Evolutionary conservation across 2,329 filamentous ascomycete species (phyloP), one percentile per base, ranked within the genome.

Genomic region (Beauveria asiatica): DNA sequence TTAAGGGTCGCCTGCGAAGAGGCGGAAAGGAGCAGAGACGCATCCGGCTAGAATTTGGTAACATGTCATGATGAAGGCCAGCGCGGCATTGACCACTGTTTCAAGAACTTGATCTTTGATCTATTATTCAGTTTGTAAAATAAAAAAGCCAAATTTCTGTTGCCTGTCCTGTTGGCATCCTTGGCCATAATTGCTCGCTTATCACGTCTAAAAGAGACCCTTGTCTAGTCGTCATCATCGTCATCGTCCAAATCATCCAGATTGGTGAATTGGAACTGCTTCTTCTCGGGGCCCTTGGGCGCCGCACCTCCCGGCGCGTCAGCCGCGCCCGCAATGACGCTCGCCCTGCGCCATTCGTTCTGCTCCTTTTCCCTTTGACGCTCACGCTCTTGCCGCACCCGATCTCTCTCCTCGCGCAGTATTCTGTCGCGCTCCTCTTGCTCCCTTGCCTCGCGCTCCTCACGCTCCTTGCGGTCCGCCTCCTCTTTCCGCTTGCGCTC

Each of bases 231-330:
- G 8, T 75, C 73, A 30, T 74, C 73, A 39, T 77, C 74, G 42
- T 80, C 77, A 37, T 81, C 78, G 49, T 81, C 79, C 57, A 82
- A 74, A 63, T 83, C 80, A 63, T 82, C 77, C 65, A 80, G 68
- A 58, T 76, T 80, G 58, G 80, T 77, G 60, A 83, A 83, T 66
- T 82, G 80, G 64, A 83, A 83, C 73, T 83, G 81, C 69, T 78
- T 80, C 70, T 76, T 77, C 66, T 75, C 74, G 2, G 69, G 70
- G 4, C 67, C 66, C 4, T 65, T 67, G 13, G 71, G 63, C 16
- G 62, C 62, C 7, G 66, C 65, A 27, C 65, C 66, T 44, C 65
- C 65, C n/a, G 66, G 65, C 39, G 57, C 62, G 3, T 65, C 68
- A 19, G 70, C 62, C 19, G 64, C 65, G 19, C 65, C 67, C 5